phyloP scores from a whole-genome alignment of 179 eudicot species.

The Corrigiola litoralis region DNA sequence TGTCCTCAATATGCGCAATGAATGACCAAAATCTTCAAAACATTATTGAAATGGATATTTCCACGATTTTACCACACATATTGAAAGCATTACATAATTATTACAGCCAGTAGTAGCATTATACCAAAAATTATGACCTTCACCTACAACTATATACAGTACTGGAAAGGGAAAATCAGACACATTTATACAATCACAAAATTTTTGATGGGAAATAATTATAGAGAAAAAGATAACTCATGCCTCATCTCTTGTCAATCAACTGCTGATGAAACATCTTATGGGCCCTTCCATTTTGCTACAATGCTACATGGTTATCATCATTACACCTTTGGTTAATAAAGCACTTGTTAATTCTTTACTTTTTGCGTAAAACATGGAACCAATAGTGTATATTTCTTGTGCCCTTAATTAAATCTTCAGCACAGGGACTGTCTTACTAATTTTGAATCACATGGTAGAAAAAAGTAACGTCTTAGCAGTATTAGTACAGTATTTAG shows the following conservation, averaged over 20 bases:
- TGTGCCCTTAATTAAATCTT: neutral
- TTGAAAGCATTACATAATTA: constrained; percentile 2
- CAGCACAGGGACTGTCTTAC: neutral
- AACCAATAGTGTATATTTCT: neutral
- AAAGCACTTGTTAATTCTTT: neutral
- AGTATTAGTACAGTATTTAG: constrained; percentile 2
- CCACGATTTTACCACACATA: constrained; percentile 5
- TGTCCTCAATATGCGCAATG: constrained; percentile 26
- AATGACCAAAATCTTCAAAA: constrained; percentile 18
- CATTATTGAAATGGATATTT: constrained; percentile 10
- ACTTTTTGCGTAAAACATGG: constrained; percentile 21
- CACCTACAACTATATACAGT: neutral
- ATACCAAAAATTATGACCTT: constrained; percentile 8
- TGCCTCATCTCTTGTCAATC: constrained; percentile 16
- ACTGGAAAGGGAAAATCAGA: neutral
- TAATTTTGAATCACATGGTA: neutral
- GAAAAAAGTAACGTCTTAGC: neutral
- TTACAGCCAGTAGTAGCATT: neutral
- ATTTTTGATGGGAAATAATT: constrained; percentile 8
- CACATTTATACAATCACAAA: neutral
- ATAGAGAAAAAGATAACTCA: constrained; percentile 13
- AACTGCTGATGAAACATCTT: constrained; percentile 10
- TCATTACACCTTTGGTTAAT: neutral
- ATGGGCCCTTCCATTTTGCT: constrained; percentile 6
- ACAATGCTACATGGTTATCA: constrained; percentile 3